These are phyloP conservation scores for Microbotryomycetes sp. DNA, from an alignment of 1,284 basidiomycete genomes.

Conservation along the genomic window DNA sequence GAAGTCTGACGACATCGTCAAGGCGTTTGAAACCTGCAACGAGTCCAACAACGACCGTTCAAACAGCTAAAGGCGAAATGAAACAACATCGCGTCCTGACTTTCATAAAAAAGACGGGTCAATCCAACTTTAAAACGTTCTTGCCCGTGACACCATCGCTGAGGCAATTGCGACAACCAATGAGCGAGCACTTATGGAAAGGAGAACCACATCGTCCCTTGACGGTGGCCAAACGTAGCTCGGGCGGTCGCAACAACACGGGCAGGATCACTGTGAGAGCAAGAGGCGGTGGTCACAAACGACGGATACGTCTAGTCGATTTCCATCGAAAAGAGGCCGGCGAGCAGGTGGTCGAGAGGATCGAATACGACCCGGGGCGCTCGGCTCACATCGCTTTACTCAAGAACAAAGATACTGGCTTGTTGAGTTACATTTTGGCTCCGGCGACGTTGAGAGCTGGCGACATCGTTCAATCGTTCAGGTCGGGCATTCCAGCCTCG, in stretches of 20 bases:
- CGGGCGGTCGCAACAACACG: constrained; percentile 75
- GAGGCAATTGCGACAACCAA: constrained; percentile 75
- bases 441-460: constrained; percentile 84
- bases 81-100: constrained; percentile 22
- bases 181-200: constrained; percentile 73
- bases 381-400: constrained; percentile 90
- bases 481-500: constrained; percentile 69
- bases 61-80: background rate
- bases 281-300: constrained; percentile 84
- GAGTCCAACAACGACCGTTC: background rate
- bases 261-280: constrained; percentile 85
- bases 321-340: constrained; percentile 71
- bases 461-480: constrained; percentile 80
- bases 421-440: constrained; percentile 77
- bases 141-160: constrained; percentile 81
- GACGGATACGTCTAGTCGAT: constrained; percentile 79
- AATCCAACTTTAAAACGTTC: constrained; percentile 67
- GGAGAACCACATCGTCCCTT: constrained; percentile 77
- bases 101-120: constrained; percentile 27
- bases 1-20: background rate
- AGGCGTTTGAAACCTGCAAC: background rate
- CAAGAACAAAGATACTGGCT: constrained; percentile 45
- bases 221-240: constrained; percentile 73
- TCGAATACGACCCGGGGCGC: constrained; percentile 94
- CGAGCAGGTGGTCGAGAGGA: constrained; percentile 78